phyloP scores from a whole-genome alignment of 2,329 filamentous ascomycete genomes.

The Fusarium cicatricum region DNA sequence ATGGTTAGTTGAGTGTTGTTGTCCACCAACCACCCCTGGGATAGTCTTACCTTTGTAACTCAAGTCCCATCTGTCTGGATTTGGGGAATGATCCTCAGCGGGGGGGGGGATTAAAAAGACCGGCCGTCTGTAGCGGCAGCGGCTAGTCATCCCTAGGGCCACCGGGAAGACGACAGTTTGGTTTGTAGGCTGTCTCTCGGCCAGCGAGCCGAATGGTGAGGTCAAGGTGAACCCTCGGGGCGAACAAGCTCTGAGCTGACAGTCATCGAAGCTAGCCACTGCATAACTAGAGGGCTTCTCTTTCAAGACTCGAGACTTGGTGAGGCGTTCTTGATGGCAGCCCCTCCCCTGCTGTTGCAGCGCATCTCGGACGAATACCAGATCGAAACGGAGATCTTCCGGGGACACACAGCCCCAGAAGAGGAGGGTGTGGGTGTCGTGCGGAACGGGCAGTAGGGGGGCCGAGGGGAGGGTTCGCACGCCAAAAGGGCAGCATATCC shows the following conservation, averaged over 20 bases:
- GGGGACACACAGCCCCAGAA: conserved; percentile 6
- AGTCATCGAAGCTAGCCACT: background rate
- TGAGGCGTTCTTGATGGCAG: background rate
- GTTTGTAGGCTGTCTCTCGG: conserved; percentile 13
- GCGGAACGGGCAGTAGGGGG: conserved; percentile 11
- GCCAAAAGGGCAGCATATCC: conserved; percentile 19
- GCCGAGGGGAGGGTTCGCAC: conserved; percentile 1
- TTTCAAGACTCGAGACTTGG: background rate
- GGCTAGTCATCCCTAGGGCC: conserved; percentile 30
- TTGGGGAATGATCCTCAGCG: conserved; percentile 17
- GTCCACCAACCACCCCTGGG: too few relatives aligned
- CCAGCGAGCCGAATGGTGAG: conserved; percentile 3
- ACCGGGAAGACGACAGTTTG: conserved; percentile 18
- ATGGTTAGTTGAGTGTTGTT: too few relatives aligned
- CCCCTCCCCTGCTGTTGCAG: background rate
- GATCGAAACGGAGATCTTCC: conserved; percentile 27
- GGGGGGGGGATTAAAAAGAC: conserved; percentile 15
- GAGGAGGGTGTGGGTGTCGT: conserved; percentile 18
- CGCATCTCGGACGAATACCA: conserved; percentile 2
- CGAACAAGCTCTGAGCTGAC: conserved; percentile 1
- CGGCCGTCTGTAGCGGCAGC: conserved; percentile 30
- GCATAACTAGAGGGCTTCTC: too few relatives aligned
- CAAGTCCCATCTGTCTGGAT: too few relatives aligned
- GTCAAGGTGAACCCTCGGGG: background rate
- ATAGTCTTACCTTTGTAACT: too few relatives aligned